Evolutionary conservation across 805 yeast genomes (phyloP), one percentile per base, ranked within the genome.

Genomic region (Starmera dryadoides): DNA sequence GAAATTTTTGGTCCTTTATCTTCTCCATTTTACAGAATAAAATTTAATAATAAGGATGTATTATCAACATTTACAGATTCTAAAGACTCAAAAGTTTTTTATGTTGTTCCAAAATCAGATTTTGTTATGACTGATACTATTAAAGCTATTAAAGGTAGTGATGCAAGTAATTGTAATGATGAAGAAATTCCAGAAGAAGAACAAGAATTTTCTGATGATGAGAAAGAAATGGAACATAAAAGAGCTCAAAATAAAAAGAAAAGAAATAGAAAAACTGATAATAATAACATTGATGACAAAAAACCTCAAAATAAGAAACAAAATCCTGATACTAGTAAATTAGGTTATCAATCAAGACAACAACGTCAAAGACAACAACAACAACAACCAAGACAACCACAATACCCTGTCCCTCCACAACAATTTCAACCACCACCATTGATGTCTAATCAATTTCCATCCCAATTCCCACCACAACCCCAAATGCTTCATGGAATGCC

Each of bases 151-250:
- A 89, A 82, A 52, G 98, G 98, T 19, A 81, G 88, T 2, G 98
- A 93, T 64, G 98, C 98, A 0, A 84, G 95, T 53, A 93, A 93
- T 51, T 81, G 86, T 58, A 83, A 86, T 56, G 98, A 93, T 59
- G 98, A 93, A 62, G 98, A 93, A 53, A 62, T 91, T 23, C 87
- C 96, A 0, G 88, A 80, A 49, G 94, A 85, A 23, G 98, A 93
- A 58, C 95, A 86, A 58, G 98, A 91, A 56, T 91, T 81, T 49
- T 86, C 96, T 2, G 98, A 93, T 58, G 98, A 93, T 59, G 98
- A 91, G 55, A 76, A 75, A 44, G 98, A 93, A 58, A 73, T 78
- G 49, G 81, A 75, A 28, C 75, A 75, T 34, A 89, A 83, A 55
- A 75, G 72, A 38, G 60, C 69, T 18, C 79, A 73, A 57, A 86